Evolutionary conservation across 345 rosid genomes (phyloP).

Genomic region (Raphanus sativus): DNA sequence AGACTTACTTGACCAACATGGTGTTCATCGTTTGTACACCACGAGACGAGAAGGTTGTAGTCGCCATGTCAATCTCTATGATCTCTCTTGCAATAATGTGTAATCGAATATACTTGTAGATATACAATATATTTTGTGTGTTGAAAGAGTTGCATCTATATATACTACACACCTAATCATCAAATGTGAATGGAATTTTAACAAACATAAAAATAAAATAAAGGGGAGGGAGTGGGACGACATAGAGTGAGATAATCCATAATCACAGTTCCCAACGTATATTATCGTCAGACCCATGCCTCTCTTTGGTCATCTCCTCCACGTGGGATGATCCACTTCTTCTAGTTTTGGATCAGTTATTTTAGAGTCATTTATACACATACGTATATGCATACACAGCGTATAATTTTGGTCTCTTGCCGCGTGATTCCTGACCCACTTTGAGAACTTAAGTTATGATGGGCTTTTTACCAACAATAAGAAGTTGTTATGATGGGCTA

Average conservation of each 20-base stretch:
- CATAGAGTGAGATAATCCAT: constrained; percentile 17
- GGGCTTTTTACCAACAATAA: too few species aligned
- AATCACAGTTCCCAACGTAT: constrained; percentile 31
- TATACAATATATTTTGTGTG: background rate
- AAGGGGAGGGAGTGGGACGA: background rate
- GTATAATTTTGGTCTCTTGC: background rate
- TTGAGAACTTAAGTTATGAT: background rate
- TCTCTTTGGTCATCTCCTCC: constrained; percentile 21
- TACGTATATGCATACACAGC: constrained; percentile 7
- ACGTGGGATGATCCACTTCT: constrained; percentile 33
- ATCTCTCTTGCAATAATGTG: constrained; percentile 7
- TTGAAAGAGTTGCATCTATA: constrained; percentile 21
- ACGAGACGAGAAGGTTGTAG: constrained; percentile 36
- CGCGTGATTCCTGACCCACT: constrained; percentile 4
- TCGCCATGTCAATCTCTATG: constrained; percentile 33
- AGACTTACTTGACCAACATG: constrained; percentile 29
- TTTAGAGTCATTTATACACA: background rate
- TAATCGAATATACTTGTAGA: background rate
- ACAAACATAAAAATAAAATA: background rate
- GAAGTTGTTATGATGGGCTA: background rate
- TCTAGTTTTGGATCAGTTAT: constrained; percentile 15
- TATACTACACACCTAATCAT: background rate
- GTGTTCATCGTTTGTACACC: constrained; percentile 43
- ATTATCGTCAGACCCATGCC: constrained; percentile 32
- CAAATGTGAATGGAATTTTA: constrained; percentile 18